A percentile compares a stretch with the other conserved stretches of the same genome.
phyloP scores from a whole-genome alignment of 2,329 filamentous ascomycete species.

The Claviceps cyperi region DNA sequence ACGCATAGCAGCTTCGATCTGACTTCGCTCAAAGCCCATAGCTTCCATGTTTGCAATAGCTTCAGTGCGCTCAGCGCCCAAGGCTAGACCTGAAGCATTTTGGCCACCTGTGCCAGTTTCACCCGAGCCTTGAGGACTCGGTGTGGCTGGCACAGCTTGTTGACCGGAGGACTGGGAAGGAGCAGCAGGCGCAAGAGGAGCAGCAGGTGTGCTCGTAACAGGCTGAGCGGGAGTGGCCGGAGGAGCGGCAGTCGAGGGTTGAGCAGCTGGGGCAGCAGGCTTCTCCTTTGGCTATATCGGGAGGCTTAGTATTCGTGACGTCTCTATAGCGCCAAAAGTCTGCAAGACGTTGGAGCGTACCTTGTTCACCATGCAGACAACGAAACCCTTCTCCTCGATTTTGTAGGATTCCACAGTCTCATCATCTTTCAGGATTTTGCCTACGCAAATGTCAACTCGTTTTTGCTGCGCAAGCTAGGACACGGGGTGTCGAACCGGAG shows the following conservation, averaged over 20 bases:
- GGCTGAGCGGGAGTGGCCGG: slow-evolving; percentile 39
- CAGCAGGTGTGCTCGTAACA: slow-evolving; percentile 48
- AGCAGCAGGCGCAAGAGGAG: slow-evolving; percentile 35
- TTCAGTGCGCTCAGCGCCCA: slow-evolving; percentile 68
- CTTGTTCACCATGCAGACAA: slow-evolving; percentile 98
- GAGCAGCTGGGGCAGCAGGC: slow-evolving; percentile 33
- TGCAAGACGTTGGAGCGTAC: slow-evolving; percentile 31
- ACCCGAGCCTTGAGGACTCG: slow-evolving; percentile 35
- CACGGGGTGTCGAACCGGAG: slow-evolving; percentile 50
- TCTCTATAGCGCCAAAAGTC: not conserved
- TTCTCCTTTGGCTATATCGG: slow-evolving; percentile 48
- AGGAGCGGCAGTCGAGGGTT: slow-evolving; percentile 46
- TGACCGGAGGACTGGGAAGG: slow-evolving; percentile 26
- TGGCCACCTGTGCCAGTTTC: slow-evolving; percentile 26
- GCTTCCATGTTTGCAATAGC: slow-evolving; percentile 88
- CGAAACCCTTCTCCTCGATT: slow-evolving; percentile 98
- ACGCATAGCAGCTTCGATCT: slow-evolving; percentile 89
- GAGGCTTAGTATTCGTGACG: not conserved
- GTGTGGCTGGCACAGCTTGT: slow-evolving; percentile 35
- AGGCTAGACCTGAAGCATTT: slow-evolving; percentile 62
- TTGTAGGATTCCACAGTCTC: slow-evolving; percentile 94
- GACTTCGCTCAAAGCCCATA: slow-evolving; percentile 83
- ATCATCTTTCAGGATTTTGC: slow-evolving; percentile 96
- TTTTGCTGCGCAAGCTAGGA: slow-evolving; percentile 1
- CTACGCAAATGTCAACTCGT: slow-evolving; percentile 32